Base-by-base conservation (phyloP, 179 eudicot genomes). In the Spergularia azorica region DNA sequence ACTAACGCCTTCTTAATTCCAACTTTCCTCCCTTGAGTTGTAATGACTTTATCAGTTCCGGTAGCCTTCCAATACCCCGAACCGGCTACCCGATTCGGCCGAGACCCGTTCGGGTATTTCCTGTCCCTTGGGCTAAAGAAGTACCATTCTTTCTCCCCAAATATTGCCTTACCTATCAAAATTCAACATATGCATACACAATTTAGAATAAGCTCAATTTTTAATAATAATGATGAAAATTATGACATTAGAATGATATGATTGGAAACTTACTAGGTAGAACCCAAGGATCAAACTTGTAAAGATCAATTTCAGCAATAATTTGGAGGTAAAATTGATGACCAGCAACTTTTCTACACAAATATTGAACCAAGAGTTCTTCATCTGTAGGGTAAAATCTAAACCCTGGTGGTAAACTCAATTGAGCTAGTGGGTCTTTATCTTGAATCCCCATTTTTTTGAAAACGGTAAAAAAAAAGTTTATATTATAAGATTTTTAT, bases 331-430 rank as follows among this genome's bases (percentile, higher is more conserved):
- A 64, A 36, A 94, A 90, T 1, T 88, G 82, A 32, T 88, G 77
- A 6, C 95, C 98, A 8, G 95, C 97, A 4, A 94, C 91, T 73
- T 92, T 92, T 17, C 88, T 72, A 71, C 95, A 90, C 3, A 94
- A 72, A 21, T 94, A 94, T 63, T 94, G 91, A 48, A 94, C 97
- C 69, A 94, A 46, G 1, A 94, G 89, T 77, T 94, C 98, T 72
- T 94, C 98, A 57, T 94, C 98, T 0, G 98, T 92, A 0, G 98
- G 98, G 81, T 79, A 92, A 74, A 94, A 94, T 38, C 98, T 79
- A 70, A 94, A 94, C 17, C 98, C 98, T 10, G 98, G 98, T 1
- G 98, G 98, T 59, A 94, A 81, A 56, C 90, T 85, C 67, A 92
- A 73, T 68, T 89, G 98, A 12, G 92, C 76, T 32, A 87, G 78